Evolutionary conservation across 2,329 filamentous ascomycete genomes (phyloP), one percentile per base, ranked within the genome.

Genomic region (Colletotrichum costaricense): DNA sequence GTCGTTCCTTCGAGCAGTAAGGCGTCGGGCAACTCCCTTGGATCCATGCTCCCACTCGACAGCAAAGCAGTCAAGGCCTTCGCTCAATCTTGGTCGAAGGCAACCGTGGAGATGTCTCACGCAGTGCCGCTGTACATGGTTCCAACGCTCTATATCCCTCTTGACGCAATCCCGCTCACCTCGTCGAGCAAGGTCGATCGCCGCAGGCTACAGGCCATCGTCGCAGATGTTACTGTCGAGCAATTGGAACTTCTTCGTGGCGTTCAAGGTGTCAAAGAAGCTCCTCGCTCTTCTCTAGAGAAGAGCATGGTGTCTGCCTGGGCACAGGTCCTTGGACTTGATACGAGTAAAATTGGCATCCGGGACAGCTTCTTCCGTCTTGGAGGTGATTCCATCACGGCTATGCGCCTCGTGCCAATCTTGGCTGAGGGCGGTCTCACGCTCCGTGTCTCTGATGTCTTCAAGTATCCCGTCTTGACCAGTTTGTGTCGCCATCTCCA

Each of bases 41-140:
- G 19, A n/a, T n/a, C 42, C 19, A 49, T 49, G 42, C 42, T 49
- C n/a, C 42, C 42, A 19, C 42, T 49, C 19, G 42, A 49, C 19
- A 11, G 42, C 42, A 19, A 22, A n/a, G 42, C 42, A 49, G 42
- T 49, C 19, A 49, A 49, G 19, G 42, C 42, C 42, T 49, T 49
- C 19, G 42, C 42, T 22, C 42, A 49, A 22, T n/a, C 42, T 49
- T 49, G 42, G 42, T n/a, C 42, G 19, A 49, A 49, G 42, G 42
- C 42, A 49, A 49, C 19, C 19, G 42, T 49, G 42, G 42, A 49
- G 42, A 22, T 49, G 19, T 49, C 42, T n/a, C 42, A 49, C n/a
- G 42, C 42, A 22, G 42, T 77, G 42, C 76, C 76, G 5, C 54
- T 55, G 5, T 77, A 77, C 67, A 77, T 77, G 76, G 54, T 77